Base-by-base conservation (phyloP, 495 filamentous ascomycete species). In the Evernia prunastri region DNA sequence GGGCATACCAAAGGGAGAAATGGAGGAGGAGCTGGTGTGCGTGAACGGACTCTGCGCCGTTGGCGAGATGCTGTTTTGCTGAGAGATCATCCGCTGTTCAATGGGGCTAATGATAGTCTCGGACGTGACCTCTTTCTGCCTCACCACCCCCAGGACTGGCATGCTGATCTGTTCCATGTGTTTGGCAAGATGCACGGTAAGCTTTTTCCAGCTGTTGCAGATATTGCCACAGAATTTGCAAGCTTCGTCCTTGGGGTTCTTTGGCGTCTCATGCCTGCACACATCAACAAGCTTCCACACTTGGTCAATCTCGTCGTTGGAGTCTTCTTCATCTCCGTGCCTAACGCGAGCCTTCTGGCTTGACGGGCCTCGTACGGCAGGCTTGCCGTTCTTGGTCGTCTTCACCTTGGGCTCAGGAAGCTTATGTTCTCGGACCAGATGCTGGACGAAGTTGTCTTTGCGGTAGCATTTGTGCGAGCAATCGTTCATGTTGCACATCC, bases 161-260 rank as follows among this genome's bases (percentile, higher is more conserved):
- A 97, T 82, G 68, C 89, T 90, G 72, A 97, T 89, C 64, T 89
- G 86, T 72, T 96, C 92, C 91, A 97, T 95, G 76, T 97, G 93
- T 68, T 92, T 92, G n/a, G 91, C 93, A 66, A 96, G 78, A 78
- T 96, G 93, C 36, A 92, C 91, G 4, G 90, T 95, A 60, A 97
- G 79, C 79, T 96, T 95, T 80, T 95, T 96, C 92, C 92, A 96
- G 57, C 83, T 90, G 63, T 80, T 84, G 76, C 89, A 92, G 39
- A 83, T 77, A 72, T 89, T 89, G 59, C 88, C 88, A 68, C 93
- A 97, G 78, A 97, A 97, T 62, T 89, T 85, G 77, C 93, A 97
- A 29, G 88, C 84, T 73, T 97, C 93, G n/a, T 89, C 81, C 58
- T 82, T 77, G 3, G 92, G 88, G 57, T 78, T 79, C 58, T 80